These are phyloP conservation scores for Gillenia trifoliata DNA, from an alignment of 306 rosid species.

Conservation along the genomic window DNA sequence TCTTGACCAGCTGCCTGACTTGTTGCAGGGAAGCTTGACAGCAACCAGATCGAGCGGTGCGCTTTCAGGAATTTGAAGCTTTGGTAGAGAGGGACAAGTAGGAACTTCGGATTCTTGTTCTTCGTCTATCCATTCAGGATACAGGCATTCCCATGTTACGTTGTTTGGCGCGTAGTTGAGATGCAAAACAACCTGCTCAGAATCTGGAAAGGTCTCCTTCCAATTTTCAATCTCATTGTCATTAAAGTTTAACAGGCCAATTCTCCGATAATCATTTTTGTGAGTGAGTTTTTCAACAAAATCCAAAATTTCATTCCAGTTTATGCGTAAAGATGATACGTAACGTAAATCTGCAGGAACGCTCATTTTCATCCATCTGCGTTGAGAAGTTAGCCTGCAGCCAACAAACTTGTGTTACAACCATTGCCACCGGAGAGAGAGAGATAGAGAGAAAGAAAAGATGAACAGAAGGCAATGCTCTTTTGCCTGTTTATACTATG, in stretches of 20 bases:
- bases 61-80: slow-evolving; percentile 53
- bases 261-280: slow-evolving; percentile 52
- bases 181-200: slow-evolving; percentile 50
- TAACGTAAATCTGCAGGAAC: slow-evolving; percentile 47
- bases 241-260: slow-evolving; percentile 79
- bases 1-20: slow-evolving; percentile 71
- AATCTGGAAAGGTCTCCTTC: slow-evolving; percentile 67
- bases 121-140: slow-evolving; percentile 96
- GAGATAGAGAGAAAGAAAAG: not conserved
- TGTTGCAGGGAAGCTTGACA: slow-evolving; percentile 80
- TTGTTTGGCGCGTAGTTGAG: slow-evolving; percentile 43
- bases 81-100: slow-evolving; percentile 69
- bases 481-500: not conserved
- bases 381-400: slow-evolving; percentile 40
- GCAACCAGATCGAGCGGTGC: slow-evolving; percentile 78
- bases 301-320: slow-evolving; percentile 65
- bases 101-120: slow-evolving; percentile 89
- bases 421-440: not conserved
- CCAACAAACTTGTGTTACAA: not conserved
- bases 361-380: slow-evolving; percentile 29
- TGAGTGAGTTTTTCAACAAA: slow-evolving; percentile 44
- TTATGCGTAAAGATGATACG: slow-evolving; percentile 40
- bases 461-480: not conserved
- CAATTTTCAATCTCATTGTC: slow-evolving; percentile 61
- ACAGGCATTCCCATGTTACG: slow-evolving; percentile 67